A percentile compares a stretch with the other conserved stretches of the same genome.
Conservation (phyloP, 2,329 filamentous ascomycete genomes). For the Emergomyces africanus region DNA sequence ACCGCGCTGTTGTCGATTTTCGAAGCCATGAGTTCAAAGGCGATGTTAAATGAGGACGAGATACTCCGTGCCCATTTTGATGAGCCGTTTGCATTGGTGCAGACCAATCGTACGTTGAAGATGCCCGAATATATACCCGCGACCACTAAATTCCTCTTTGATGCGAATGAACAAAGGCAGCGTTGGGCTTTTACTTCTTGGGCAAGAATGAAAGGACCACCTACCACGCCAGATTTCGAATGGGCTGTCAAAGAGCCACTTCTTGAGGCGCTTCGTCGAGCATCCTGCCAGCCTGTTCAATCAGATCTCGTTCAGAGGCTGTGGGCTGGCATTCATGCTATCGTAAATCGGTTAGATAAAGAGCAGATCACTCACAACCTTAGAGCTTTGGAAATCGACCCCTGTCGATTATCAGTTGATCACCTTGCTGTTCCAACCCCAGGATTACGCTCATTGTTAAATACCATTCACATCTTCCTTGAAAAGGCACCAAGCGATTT, state of each 20-base stretch:
- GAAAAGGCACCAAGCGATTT: slow-evolving; percentile 67
- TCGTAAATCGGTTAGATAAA: slow-evolving; percentile 61
- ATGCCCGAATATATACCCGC: slow-evolving; percentile 65
- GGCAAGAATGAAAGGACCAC: slow-evolving; percentile 49
- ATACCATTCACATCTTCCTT: slow-evolving; percentile 57
- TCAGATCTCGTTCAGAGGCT: slow-evolving; percentile 52
- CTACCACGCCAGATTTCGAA: slow-evolving; percentile 66
- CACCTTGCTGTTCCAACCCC: slow-evolving; percentile 51
- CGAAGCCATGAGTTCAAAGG: slow-evolving; percentile 73
- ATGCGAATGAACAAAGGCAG: slow-evolving; percentile 49
- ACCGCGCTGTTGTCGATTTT: slow-evolving; percentile 68
- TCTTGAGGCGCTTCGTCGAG: slow-evolving; percentile 50
- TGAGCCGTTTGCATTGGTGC: slow-evolving; percentile 67
- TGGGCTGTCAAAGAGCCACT: slow-evolving; percentile 72
- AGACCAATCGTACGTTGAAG: slow-evolving; percentile 65
- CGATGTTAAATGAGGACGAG: slow-evolving; percentile 51
- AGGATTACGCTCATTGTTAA: slow-evolving; percentile 56
- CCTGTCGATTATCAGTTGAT: slow-evolving; percentile 48
- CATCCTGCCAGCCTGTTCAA: slow-evolving; percentile 43
- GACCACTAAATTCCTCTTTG: slow-evolving; percentile 75
- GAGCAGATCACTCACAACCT: slow-evolving; percentile 66
- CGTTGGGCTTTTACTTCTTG: slow-evolving; percentile 59
- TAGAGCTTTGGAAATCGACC: slow-evolving; percentile 62
- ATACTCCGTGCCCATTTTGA: slow-evolving; percentile 55
- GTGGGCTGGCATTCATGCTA: slow-evolving; percentile 64